A percentile compares a stretch with the other conserved stretches of the same genome.
Evolutionary conservation across 208 protist species (phyloP).

Genomic region (Zelonia costaricensis): DNA sequence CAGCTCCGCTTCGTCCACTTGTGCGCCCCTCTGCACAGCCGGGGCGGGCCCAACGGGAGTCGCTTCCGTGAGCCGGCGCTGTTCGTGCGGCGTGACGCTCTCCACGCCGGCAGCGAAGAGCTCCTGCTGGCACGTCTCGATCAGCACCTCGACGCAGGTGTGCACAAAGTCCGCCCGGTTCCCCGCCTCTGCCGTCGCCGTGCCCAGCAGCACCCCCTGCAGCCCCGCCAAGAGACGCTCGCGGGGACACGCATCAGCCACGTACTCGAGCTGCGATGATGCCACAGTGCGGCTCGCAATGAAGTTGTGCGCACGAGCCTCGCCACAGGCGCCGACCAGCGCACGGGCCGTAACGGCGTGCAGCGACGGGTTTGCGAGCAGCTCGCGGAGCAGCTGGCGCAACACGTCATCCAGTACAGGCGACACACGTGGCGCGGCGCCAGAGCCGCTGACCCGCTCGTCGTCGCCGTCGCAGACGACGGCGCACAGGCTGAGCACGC

Average conservation of each 20-base stretch:
- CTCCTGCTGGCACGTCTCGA: constrained; percentile 8
- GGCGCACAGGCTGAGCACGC: constrained; percentile 48
- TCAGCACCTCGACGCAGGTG: constrained; percentile 13
- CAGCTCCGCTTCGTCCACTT: background rate
- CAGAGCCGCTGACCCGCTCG: background rate
- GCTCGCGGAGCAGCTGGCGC: background rate
- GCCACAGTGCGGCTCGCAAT: constrained; percentile 1
- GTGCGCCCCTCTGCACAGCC: background rate
- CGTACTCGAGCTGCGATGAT: constrained; percentile 7
- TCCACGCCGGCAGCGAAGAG: constrained; percentile 19
- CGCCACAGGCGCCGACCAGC: constrained; percentile 10
- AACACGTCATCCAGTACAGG: background rate
- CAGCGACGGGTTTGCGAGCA: constrained; percentile 22
- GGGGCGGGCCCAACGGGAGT: background rate
- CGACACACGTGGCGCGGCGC: background rate
- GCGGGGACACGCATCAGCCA: background rate
- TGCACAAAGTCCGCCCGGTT: constrained; percentile 19
- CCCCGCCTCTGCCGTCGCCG: background rate
- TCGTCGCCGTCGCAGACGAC: background rate
- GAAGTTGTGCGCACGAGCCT: constrained; percentile 3
- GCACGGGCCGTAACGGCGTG: constrained; percentile 13
- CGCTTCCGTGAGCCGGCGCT: constrained; percentile 2
- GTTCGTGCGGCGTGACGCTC: background rate
- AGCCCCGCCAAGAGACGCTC: constrained; percentile 5
- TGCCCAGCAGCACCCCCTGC: constrained; percentile 4